These are phyloP conservation scores for Cicer cuneatum DNA, from an alignment of 306 rosid genomes.

Conservation along the genomic window DNA sequence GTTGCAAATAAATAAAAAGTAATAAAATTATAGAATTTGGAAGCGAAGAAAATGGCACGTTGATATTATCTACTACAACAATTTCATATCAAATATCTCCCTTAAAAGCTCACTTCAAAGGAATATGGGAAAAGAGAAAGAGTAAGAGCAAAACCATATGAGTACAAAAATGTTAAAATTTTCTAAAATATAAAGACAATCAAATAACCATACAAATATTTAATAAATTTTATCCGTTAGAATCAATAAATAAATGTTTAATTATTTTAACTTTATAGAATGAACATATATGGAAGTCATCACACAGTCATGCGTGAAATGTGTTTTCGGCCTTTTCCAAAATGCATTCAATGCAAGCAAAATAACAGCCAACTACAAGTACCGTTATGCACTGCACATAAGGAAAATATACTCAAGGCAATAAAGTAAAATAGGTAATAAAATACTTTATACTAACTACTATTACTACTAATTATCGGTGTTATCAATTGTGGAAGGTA, in stretches of 20 bases:
- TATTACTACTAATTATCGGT: background rate
- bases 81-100: conserved; percentile 9
- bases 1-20: background rate
- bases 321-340: background rate
- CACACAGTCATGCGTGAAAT: conserved; percentile 1
- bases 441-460: background rate
- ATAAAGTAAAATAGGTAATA: conserved; percentile 16
- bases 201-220: background rate
- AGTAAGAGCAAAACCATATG: background rate
- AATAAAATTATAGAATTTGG: background rate
- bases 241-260: background rate
- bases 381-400: background rate
- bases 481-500: too few species aligned
- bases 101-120: background rate
- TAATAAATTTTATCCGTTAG: background rate
- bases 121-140: background rate
- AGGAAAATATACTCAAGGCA: conserved; percentile 14
- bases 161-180: background rate
- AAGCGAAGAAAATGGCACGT: conserved; percentile 1
- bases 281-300: background rate
- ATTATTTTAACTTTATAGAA: background rate
- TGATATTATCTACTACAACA: background rate
- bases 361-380: background rate
- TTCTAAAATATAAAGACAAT: background rate
- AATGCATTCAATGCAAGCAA: conserved; percentile 11